Evolutionary conservation across 106 monocot species (phyloP).

Genomic region (Acorus gramineus): DNA sequence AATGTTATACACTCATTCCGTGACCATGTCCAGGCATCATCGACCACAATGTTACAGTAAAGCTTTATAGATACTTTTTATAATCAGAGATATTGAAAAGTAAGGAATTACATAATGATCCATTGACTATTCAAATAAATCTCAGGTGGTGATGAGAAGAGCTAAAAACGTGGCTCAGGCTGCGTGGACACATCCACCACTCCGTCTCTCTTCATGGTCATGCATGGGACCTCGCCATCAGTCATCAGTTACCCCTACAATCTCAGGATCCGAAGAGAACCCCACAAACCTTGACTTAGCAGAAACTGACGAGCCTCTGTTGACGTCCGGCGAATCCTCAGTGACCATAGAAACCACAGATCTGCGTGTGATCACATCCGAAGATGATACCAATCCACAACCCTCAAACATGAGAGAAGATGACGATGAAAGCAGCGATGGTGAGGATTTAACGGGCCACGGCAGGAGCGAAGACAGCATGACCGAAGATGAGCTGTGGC

Average conservation of each 20-base stretch:
- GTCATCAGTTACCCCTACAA: slow-evolving; percentile 14
- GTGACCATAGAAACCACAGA: slow-evolving; percentile 18
- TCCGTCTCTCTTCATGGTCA: slow-evolving; percentile 84
- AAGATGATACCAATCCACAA: slow-evolving; percentile 9
- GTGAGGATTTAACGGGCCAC: slow-evolving; percentile 48
- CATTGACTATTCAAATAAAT: no score
- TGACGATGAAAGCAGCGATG: slow-evolving; percentile 28
- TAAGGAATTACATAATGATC: no score
- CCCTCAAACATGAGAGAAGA: slow-evolving; percentile 19
- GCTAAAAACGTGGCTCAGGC: slow-evolving; percentile 86
- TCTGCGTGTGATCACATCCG: slow-evolving; percentile 18
- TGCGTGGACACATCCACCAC: slow-evolving; percentile 65
- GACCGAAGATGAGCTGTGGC: slow-evolving; percentile 89
- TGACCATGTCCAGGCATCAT: no score
- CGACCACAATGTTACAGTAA: no score
- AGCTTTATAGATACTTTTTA: no score
- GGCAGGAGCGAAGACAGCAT: slow-evolving; percentile 39
- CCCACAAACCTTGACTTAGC: slow-evolving; percentile 1
- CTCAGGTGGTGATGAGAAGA: slow-evolving; percentile 79
- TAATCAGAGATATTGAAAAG: no score
- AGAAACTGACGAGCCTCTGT: slow-evolving; percentile 12
- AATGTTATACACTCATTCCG: no score
- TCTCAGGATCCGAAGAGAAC: slow-evolving; percentile 22
- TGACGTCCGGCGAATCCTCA: slow-evolving; percentile 8
- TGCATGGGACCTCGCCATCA: slow-evolving; percentile 89